Conservation (phyloP, 257 asterid genomes). For the Gentiana macrophylla region DNA sequence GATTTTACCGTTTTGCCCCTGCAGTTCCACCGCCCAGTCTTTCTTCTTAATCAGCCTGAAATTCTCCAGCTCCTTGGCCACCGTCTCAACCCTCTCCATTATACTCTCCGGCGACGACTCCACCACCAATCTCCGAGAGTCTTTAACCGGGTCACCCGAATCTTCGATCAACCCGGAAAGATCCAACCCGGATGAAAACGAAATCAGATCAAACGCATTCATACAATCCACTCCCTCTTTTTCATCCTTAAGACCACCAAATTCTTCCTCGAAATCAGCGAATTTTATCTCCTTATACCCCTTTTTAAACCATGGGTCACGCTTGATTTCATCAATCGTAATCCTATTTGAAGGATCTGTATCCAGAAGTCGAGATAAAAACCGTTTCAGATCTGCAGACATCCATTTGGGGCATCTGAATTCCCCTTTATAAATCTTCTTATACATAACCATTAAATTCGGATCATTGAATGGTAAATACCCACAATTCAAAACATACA, state of each 20-base stretch:
- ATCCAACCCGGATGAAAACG: conserved; percentile 68
- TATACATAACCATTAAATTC: conserved; percentile 37
- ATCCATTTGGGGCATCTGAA: conserved; percentile 80
- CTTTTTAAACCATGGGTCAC: conserved; percentile 65
- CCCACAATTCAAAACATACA: conserved; percentile 35
- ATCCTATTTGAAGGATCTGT: conserved; percentile 61
- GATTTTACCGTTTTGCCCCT: conserved; percentile 55
- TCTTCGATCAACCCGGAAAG: conserved; percentile 54
- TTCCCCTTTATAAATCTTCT: conserved; percentile 68
- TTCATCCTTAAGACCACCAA: conserved; percentile 27
- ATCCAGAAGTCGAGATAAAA: conserved; percentile 54
- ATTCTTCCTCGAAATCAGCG: conserved; percentile 16
- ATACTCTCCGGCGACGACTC: conserved; percentile 48
- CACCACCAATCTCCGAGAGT: conserved; percentile 43
- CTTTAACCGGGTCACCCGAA: conserved; percentile 15
- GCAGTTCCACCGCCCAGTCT: conserved; percentile 48
- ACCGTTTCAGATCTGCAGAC: conserved; percentile 65
- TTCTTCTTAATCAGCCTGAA: conserved; percentile 27
- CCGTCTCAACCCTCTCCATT: conserved; percentile 39
- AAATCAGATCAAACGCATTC: conserved; percentile 76
- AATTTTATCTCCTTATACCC: conserved; percentile 31
- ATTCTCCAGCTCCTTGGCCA: conserved; percentile 34
- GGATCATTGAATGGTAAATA: conserved; percentile 63
- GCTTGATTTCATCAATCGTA: conserved; percentile 57
- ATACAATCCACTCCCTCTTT: conserved; percentile 5